A percentile compares a stretch with the other conserved stretches of the same genome.
These are phyloP conservation scores for Citrullus colocynthis DNA, from an alignment of 306 rosid genomes.

Conservation along the genomic window DNA sequence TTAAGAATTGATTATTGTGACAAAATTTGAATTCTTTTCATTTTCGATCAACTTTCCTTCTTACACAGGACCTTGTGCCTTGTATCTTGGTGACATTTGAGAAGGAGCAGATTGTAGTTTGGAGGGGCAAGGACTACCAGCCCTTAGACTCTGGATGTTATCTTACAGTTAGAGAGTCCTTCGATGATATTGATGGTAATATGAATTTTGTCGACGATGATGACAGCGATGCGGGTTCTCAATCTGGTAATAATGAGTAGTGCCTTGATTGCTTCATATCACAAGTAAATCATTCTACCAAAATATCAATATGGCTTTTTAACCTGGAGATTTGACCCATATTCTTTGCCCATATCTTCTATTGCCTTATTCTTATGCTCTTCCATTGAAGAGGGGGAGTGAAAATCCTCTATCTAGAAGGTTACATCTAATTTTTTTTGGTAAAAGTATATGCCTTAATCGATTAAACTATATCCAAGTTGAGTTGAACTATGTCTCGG, in stretches of 20 bases:
- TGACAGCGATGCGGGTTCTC: not conserved
- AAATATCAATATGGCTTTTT: not conserved
- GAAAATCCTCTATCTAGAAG: not conserved
- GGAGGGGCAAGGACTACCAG: conserved; percentile 62
- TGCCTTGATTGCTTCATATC: not conserved
- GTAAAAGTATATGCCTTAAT: not conserved
- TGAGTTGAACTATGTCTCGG: not conserved
- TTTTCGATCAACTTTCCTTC: not conserved
- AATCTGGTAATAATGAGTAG: conserved; percentile 14
- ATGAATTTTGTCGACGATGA: not conserved
- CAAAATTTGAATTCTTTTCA: not conserved
- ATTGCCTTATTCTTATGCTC: not conserved
- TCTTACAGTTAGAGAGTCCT: conserved; percentile 30
- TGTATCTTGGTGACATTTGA: conserved; percentile 83
- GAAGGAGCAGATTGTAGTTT: conserved; percentile 72
- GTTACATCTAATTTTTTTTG: too few species aligned
- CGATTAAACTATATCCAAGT: not conserved
- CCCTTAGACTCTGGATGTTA: conserved; percentile 30
- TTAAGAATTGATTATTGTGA: too few species aligned
- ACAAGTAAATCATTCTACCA: not conserved
- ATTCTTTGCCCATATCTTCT: not conserved
- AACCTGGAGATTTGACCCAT: not conserved
- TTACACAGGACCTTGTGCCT: conserved; percentile 70
- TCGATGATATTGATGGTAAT: conserved; percentile 27
- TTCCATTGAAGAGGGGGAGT: not conserved